A percentile compares a stretch with the other conserved stretches of the same genome.
phyloP scores from a whole-genome alignment of 73 alveolate genomes.

The Blepharisma japonicum region DNA sequence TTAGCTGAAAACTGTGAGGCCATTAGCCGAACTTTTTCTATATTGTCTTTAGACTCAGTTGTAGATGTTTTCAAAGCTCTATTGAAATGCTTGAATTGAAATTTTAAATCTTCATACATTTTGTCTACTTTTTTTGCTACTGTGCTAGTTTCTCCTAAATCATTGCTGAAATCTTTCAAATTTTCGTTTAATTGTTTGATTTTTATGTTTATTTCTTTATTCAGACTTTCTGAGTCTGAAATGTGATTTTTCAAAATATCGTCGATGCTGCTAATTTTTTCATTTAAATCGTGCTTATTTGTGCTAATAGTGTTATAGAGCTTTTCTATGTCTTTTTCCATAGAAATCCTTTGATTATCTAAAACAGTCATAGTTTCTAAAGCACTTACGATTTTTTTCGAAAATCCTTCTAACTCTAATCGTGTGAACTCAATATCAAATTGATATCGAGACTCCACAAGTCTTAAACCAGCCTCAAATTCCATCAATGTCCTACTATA shows the following conservation, averaged over 20 bases:
- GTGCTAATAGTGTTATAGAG: too few relatives aligned
- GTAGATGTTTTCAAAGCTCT: background rate
- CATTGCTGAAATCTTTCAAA: background rate
- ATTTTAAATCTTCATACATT: background rate
- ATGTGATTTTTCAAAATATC: background rate
- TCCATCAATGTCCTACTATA: background rate
- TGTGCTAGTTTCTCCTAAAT: background rate
- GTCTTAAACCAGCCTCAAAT: background rate
- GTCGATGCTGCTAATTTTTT: too few relatives aligned
- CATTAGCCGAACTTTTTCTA: constrained; percentile 19
- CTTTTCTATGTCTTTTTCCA: too few relatives aligned
- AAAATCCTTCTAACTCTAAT: too few relatives aligned
- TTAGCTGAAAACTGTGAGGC: constrained; percentile 15
- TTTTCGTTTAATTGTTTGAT: background rate
- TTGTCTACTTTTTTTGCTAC: constrained; percentile 25
- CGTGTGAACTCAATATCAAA: too few relatives aligned
- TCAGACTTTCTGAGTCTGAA: background rate
- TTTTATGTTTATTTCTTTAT: background rate
- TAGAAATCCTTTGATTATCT: too few relatives aligned
- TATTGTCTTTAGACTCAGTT: background rate
- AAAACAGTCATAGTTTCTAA: too few relatives aligned
- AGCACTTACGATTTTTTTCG: too few relatives aligned
- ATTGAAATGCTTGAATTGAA: background rate
- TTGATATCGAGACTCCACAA: constrained; percentile 17
- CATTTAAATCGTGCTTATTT: too few relatives aligned